These are phyloP conservation scores for Sapria himalayana DNA, from an alignment of 345 rosid species.

Conservation along the genomic window DNA sequence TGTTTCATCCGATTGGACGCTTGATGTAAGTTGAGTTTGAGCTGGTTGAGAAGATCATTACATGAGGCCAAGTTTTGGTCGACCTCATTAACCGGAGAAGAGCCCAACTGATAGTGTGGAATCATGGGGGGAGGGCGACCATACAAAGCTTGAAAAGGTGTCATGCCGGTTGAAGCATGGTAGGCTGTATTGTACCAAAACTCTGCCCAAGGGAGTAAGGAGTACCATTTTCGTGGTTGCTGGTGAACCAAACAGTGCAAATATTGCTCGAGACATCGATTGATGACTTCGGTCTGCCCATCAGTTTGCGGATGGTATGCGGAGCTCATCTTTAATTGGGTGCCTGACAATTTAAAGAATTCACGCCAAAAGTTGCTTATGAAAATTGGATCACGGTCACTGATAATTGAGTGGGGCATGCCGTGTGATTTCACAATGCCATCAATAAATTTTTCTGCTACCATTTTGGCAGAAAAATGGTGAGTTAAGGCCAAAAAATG, in stretches of 20 bases:
- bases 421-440: background rate
- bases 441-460: background rate
- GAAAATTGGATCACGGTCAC: background rate
- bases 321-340: background rate
- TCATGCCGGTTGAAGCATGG: background rate
- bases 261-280: constrained; percentile 5
- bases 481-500: constrained; percentile 1
- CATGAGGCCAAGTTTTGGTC: background rate
- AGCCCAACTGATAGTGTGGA: background rate
- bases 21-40: background rate
- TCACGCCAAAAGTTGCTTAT: constrained; percentile 1
- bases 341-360: background rate
- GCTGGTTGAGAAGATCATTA: background rate
- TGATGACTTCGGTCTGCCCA: too few species aligned
- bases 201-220: constrained; percentile 2
- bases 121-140: background rate
- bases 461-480: background rate
- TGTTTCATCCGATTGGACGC: constrained; percentile 1
- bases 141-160: constrained; percentile 3
- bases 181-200: constrained; percentile 5
- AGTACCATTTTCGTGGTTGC: background rate
- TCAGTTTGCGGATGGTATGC: constrained; percentile 5
- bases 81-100: background rate
- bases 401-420: background rate
- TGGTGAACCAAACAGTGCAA: background rate